Conservation (phyloP, 2,329 filamentous ascomycete species). For the Rutstroemia sp. region DNA sequence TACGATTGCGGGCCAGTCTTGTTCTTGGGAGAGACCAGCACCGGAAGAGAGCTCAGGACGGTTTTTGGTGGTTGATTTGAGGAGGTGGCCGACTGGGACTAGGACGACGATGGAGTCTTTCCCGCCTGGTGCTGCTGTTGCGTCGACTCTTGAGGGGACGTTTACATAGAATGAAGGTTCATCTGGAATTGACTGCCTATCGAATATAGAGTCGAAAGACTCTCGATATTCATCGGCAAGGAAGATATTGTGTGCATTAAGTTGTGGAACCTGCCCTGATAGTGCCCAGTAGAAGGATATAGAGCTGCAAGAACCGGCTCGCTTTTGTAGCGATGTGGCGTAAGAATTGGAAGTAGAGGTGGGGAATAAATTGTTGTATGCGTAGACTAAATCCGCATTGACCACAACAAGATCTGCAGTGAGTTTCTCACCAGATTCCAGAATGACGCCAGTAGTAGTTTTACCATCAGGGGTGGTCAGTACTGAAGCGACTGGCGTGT, state of each 20-base stretch:
- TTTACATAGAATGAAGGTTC: conserved; percentile 73
- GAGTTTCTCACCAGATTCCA: conserved; percentile 51
- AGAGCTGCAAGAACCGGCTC: conserved; percentile 59
- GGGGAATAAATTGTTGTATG: conserved; percentile 60
- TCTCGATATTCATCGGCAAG: conserved; percentile 65
- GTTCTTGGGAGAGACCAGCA: conserved; percentile 31
- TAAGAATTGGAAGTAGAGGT: conserved; percentile 23
- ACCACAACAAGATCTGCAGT: conserved; percentile 60
- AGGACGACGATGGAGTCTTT: conserved; percentile 62
- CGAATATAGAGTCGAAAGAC: conserved; percentile 71
- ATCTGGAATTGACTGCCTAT: conserved; percentile 55
- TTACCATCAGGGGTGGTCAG: conserved; percentile 44
- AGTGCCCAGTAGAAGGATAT: conserved; percentile 75
- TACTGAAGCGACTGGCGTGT: conserved; percentile 49
- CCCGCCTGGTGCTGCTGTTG: conserved; percentile 56
- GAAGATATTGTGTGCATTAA: conserved; percentile 70
- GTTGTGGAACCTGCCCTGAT: conserved; percentile 49
- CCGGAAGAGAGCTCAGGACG: conserved; percentile 6
- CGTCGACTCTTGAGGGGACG: conserved; percentile 62
- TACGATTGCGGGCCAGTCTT: conserved; percentile 57
- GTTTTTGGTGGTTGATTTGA: conserved; percentile 37
- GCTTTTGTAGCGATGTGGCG: conserved; percentile 35
- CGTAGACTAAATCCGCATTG: conserved; percentile 69
- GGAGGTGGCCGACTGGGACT: conserved; percentile 64
- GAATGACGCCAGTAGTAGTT: conserved; percentile 49